phyloP scores from a whole-genome alignment of 768 basidiomycete genomes.

The Mycena venus region DNA sequence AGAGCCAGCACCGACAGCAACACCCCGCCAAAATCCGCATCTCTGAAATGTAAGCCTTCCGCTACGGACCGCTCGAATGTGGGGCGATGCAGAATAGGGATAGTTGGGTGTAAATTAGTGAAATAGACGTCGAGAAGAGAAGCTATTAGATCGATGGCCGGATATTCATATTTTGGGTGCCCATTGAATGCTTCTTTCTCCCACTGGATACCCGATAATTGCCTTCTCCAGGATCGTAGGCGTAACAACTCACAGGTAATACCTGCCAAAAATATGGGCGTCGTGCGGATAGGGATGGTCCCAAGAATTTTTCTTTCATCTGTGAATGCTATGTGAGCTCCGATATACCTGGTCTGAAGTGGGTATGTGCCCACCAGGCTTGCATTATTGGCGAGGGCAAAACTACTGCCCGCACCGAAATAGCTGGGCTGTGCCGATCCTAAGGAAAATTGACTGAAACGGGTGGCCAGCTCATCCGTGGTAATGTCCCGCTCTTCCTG shows the following conservation, averaged over 20 bases:
- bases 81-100: conserved; percentile 78
- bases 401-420: conserved; percentile 58
- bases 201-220: conserved; percentile 49
- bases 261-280: conserved; percentile 34
- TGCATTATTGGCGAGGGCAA: conserved; percentile 56
- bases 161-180: conserved; percentile 54
- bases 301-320: conserved; percentile 15
- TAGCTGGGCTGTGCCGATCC: conserved; percentile 33
- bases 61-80: conserved; percentile 67
- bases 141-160: conserved; percentile 61
- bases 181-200: conserved; percentile 45
- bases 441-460: not conserved
- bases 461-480: not conserved
- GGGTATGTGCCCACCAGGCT: conserved; percentile 48
- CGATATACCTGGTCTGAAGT: no score
- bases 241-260: conserved; percentile 15
- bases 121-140: conserved; percentile 74
- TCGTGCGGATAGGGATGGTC: no score
- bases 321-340: not conserved
- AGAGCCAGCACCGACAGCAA: conserved; percentile 78
- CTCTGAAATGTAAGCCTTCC: conserved; percentile 61
- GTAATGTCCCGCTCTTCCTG: not conserved
- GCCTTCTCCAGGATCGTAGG: not conserved
- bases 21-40: conserved; percentile 64
- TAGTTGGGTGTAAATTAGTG: conserved; percentile 54